Percentiles rank a stretch among this genome's conserved stretches.
phyloP scores from a whole-genome alignment of 2,329 filamentous ascomycete species.

The Fusarium camptoceras region DNA sequence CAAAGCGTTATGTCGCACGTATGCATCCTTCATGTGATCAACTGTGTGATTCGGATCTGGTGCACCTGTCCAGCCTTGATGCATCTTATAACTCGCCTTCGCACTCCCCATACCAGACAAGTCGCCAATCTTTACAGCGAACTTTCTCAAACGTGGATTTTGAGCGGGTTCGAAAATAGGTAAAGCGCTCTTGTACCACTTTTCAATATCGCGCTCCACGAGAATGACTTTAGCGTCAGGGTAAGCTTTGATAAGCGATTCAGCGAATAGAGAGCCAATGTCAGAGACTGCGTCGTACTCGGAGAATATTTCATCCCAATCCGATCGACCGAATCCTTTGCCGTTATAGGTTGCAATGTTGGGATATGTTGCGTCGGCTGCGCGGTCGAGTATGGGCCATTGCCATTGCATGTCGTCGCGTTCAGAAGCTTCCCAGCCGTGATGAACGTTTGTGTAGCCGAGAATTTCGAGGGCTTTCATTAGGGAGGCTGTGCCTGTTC shows the following conservation, averaged over 20 bases:
- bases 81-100: constrained; percentile 14
- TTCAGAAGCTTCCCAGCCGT: constrained; percentile 29
- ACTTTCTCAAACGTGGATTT: neutral
- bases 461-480: constrained; percentile 31
- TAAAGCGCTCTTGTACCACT: constrained; percentile 45
- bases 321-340: constrained; percentile 21
- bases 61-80: constrained; percentile 23
- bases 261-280: constrained; percentile 39
- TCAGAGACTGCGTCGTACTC: constrained; percentile 46
- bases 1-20: constrained; percentile 45
- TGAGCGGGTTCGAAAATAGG: neutral
- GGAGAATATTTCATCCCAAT: constrained; percentile 46
- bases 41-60: neutral
- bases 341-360: constrained; percentile 37
- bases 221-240: constrained; percentile 49
- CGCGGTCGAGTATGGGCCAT: constrained; percentile 27
- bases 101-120: constrained; percentile 4
- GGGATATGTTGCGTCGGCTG: constrained; percentile 25
- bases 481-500: constrained; percentile 35
- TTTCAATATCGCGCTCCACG: constrained; percentile 45
- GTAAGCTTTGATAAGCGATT: constrained; percentile 45
- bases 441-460: constrained; percentile 28
- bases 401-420: constrained; percentile 17
- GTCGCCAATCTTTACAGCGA: neutral
- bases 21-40: constrained; percentile 33